Conservation (phyloP, 495 filamentous ascomycete genomes). For the Podospora conica region DNA sequence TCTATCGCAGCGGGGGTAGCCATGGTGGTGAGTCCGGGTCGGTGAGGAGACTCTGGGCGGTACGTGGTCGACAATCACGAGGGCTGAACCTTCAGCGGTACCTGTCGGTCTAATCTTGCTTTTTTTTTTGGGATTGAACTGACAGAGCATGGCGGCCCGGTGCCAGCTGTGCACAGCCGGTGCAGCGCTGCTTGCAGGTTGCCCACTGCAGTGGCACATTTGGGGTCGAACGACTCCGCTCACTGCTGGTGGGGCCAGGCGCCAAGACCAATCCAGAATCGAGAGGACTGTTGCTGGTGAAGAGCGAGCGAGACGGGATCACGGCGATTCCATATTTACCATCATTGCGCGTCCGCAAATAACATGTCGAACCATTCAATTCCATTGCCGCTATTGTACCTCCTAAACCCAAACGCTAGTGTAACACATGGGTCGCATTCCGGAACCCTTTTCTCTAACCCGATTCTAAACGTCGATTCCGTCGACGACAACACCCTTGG, state of each 20-base stretch:
- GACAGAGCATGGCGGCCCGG: not conserved
- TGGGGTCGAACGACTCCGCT: too few species aligned
- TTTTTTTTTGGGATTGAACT: not conserved
- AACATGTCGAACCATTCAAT: not conserved
- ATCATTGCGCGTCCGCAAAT: not conserved
- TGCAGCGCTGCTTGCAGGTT: too few species aligned
- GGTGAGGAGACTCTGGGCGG: not conserved
- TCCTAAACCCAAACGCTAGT: not conserved
- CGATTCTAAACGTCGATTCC: conserved; percentile 60
- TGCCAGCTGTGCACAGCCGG: not conserved
- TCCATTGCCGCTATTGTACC: conserved; percentile 1
- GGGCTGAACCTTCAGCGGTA: not conserved
- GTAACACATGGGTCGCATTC: not conserved
- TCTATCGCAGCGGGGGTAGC: conserved; percentile 9
- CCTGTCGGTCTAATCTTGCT: not conserved
- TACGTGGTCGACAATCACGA: not conserved
- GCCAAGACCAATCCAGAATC: not conserved
- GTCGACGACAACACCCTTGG: conserved; percentile 62
- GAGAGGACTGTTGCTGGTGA: not conserved
- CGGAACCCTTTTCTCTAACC: conserved; percentile 9
- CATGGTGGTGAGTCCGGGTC: conserved; percentile 2
- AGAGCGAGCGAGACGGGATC: too few species aligned
- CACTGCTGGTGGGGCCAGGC: not conserved
- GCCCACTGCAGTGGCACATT: too few species aligned
- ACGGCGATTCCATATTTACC: too few species aligned